phyloP scores from a whole-genome alignment of 139 green algal species.

The Coccomyxa sp. region DNA sequence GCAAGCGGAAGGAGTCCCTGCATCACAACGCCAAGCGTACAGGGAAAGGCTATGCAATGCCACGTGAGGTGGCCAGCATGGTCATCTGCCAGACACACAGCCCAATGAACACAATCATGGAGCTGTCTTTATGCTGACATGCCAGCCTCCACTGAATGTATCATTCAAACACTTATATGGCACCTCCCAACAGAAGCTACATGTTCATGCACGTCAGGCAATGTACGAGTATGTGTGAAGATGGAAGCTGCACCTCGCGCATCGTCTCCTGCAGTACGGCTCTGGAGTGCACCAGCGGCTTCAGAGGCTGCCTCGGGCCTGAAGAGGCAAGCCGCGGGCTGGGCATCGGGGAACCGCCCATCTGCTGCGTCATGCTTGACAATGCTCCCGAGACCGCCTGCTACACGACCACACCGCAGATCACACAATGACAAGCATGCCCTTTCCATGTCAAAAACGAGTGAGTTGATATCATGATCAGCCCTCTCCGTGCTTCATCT shows the following conservation, averaged over 20 bases:
- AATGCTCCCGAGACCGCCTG: no score
- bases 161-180: neutral
- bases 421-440: neutral
- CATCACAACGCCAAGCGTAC: no score
- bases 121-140: neutral
- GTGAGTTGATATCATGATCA: neutral
- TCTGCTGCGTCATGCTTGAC: neutral
- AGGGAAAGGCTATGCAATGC: no score
- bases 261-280: slow-evolving; percentile 11
- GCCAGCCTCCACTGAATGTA: no score
- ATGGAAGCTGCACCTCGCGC: neutral
- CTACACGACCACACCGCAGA: neutral
- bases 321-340: neutral
- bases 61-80: neutral
- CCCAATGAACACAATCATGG: neutral
- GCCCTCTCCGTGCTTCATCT: no score
- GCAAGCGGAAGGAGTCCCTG: neutral
- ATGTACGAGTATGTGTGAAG: neutral
- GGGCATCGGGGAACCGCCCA: neutral
- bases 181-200: neutral
- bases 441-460: neutral
- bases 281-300: slow-evolving; percentile 6
- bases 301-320: slow-evolving; percentile 8
- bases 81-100: neutral
- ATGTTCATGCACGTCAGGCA: neutral